Base-by-base conservation (phyloP, 805 yeast genomes). In the Pichia pseudocactophila region DNA sequence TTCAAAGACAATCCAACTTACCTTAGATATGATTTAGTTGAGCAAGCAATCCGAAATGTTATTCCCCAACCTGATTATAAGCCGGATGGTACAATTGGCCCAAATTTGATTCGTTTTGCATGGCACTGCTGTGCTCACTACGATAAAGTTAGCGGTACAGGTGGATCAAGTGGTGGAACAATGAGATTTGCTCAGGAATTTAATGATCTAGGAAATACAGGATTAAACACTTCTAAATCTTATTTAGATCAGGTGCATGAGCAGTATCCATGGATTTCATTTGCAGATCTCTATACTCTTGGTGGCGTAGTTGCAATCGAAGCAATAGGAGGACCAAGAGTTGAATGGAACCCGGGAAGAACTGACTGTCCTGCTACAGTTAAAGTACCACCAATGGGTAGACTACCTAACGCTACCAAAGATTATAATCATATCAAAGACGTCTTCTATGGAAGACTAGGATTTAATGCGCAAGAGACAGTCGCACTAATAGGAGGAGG, bases 111-210 rank as follows among this genome's bases (percentile, higher is more conserved):
- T 19, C 76, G 95, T 53, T 70, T 84, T 42, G 82, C 95, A 22
- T 86, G 95, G 95, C 95, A 86, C 58, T 74, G 81, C 30, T 74
- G 85, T 44, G 95, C 94, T n/a, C 83, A 92, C 16, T 87, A 70
- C 61, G 86, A 84, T 53, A 66, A 65, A 50, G 63, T 66, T 17
- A 68, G 56, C 20, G 63, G 64, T 8, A 64, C 67, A 15, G 86
- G 85, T 35, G 86, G 87, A 2, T 76, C 85, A 1, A 78, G 70
- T 52, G 86, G 87, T 35, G 87, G 86, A 37, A 80, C 88, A 12
- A 77, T 79, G 73, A 66, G 70, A 41, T 62, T 65, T 52, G 65
- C 63, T 0, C 76, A 75, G 27, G 80, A 77, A 61, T 55, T 80
- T 58, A 59, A 69, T 55, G 78, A 73, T 50, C 68, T 69, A 9